Evolutionary conservation across 2,329 filamentous ascomycete genomes (phyloP), one percentile per base, ranked within the genome.

Genomic region (Monosporascus sp.): DNA sequence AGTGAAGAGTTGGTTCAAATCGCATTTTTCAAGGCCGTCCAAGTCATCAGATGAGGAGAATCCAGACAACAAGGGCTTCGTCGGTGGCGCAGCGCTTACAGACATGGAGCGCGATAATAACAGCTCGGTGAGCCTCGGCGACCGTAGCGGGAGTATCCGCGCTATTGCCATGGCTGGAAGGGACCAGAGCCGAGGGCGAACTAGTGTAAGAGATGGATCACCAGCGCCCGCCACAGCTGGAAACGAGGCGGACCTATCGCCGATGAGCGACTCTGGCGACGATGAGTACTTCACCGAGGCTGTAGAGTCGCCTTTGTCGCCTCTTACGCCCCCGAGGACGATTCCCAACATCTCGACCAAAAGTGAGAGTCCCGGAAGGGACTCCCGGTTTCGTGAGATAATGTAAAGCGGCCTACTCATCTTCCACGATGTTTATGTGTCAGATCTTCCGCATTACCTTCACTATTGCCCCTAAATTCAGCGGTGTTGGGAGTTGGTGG

Each of bases 341-440:
- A 66, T 76, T 7, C 62, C 58, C 37, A 70, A 72, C 14, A 59
- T 64, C 17, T 63, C 58, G 20, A 65, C 68, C n/a, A 69, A 72
- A 47, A 74, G 74, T 47, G 73, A 72, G 49, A 84, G 80, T 64
- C 80, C 81, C 0, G 75, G 69, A 5, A 70, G 82, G 50, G 80
- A 81, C 56, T 83, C 82, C 39, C 79, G 74, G 59, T 87, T 87
- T 58, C 72, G 72, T 47, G 83, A 87, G 68, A 77, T 80, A 56
- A 75, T 85, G 52, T 66, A 31, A 20, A 15, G 9, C 20, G 3
- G 2, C 37, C 74, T 60, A 64, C 51, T 44, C 18, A 47, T 35
- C 45, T 52, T 35, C 6, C 31, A 2, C 9, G 4, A 14, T 5
- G 31, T 35, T 35, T 14, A 35, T 35, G 4, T 11, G 31, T 11